These are phyloP conservation scores for Colletotrichum brevisporum DNA, from an alignment of 2,329 filamentous ascomycete species.

Conservation along the genomic window DNA sequence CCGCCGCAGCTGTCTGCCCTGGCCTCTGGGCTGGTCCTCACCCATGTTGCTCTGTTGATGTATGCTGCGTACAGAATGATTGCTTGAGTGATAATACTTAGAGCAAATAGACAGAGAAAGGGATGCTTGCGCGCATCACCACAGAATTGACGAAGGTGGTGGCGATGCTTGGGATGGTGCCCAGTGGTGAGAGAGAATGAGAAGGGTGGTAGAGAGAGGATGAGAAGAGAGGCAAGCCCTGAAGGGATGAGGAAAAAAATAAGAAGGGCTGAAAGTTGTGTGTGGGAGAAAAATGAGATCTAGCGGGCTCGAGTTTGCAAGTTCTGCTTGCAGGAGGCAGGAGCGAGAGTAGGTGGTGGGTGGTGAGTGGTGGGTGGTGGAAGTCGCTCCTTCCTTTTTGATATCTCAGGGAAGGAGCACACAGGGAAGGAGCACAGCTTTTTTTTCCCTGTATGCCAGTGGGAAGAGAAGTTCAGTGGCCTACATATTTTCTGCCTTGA, in stretches of 20 bases:
- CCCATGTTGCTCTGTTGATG: slow-evolving; percentile 14
- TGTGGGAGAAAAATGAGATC: background rate
- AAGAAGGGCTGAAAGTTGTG: background rate
- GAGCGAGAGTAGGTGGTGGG: background rate
- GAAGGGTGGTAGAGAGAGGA: slow-evolving; percentile 1
- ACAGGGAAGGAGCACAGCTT: background rate
- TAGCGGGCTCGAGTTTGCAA: background rate
- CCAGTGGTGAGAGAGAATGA: background rate
- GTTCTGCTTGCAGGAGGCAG: background rate
- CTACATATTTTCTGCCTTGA: too few species aligned
- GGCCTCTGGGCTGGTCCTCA: background rate
- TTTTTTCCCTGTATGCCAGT: too few species aligned
- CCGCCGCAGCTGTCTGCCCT: slow-evolving; percentile 13
- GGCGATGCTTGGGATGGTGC: background rate
- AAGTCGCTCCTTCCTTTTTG: slow-evolving; percentile 18
- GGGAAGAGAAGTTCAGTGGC: too few species aligned
- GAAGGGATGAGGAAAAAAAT: slow-evolving; percentile 1
- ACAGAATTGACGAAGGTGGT: background rate
- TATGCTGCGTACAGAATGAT: background rate
- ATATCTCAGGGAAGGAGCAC: background rate
- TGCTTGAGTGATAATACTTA: background rate
- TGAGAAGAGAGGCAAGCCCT: background rate
- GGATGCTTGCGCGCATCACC: background rate
- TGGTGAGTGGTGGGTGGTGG: background rate
- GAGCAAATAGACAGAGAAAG: background rate